Conservation (phyloP, 129 eudicot genomes). For the Pittosporum tobira region DNA sequence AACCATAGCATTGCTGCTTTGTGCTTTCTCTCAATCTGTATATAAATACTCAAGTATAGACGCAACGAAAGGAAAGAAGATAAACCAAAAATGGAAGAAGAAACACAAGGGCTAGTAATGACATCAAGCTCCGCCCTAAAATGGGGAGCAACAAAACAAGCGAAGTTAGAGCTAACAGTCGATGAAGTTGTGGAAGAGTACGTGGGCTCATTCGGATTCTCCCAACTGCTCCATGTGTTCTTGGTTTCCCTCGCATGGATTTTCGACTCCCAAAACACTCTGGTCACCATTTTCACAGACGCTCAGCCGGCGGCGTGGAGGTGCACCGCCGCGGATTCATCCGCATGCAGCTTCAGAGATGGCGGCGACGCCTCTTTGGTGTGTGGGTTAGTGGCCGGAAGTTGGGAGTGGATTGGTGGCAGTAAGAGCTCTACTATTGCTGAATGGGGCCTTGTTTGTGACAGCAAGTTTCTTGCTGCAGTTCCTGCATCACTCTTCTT, state of each 20-base stretch:
- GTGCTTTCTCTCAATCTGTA: background rate
- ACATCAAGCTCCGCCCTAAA: background rate
- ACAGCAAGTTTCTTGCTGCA: conserved; percentile 24
- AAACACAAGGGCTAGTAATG: conserved; percentile 14
- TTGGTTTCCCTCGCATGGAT: conserved; percentile 43
- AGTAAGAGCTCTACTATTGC: conserved; percentile 22
- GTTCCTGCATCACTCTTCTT: conserved; percentile 25
- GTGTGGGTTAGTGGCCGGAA: conserved; percentile 29
- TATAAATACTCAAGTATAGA: background rate
- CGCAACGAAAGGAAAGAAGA: background rate
- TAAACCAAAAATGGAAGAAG: conserved; percentile 22
- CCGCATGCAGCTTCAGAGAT: background rate
- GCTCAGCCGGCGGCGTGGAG: conserved; percentile 40
- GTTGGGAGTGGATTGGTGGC: conserved; percentile 38
- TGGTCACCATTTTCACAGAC: conserved; percentile 38
- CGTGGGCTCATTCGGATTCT: conserved; percentile 36
- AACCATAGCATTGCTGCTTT: background rate
- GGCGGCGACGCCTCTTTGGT: conserved; percentile 10
- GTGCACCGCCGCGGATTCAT: conserved; percentile 23
- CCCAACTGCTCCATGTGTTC: conserved; percentile 35
- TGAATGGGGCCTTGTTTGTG: conserved; percentile 43
- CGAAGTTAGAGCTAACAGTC: conserved; percentile 24
- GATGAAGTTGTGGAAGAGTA: conserved; percentile 35
- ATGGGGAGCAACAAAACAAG: background rate
- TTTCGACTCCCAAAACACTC: conserved; percentile 34